These are phyloP conservation scores for Raddia guianensis DNA, from an alignment of 176 grass and related monocot genomes.

Conservation along the genomic window DNA sequence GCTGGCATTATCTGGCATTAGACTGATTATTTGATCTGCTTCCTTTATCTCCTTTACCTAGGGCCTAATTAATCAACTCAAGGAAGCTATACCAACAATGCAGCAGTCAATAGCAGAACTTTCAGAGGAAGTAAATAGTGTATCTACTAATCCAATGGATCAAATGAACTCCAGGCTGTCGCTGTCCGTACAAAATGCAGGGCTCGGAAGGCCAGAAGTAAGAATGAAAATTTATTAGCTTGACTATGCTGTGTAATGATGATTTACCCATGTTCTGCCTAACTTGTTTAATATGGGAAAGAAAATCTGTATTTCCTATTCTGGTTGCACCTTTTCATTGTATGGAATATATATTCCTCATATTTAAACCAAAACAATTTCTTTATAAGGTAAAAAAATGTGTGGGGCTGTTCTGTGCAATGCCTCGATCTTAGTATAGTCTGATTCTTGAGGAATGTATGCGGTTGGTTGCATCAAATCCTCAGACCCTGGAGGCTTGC, in stretches of 20 bases:
- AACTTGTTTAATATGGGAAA: neutral
- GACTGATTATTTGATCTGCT: conserved; percentile 39
- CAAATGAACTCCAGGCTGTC: conserved; percentile 57
- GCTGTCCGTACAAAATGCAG: conserved; percentile 41
- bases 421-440: neutral
- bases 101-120: conserved; percentile 90
- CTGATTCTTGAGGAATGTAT: neutral
- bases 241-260: conserved; percentile 33
- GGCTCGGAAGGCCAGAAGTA: conserved; percentile 63
- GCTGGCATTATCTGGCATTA: conserved; percentile 13
- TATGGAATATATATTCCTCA: neutral
- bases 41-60: conserved; percentile 43
- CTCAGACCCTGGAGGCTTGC: neutral
- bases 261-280: conserved; percentile 28
- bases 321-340: neutral
- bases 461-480: neutral
- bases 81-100: conserved; percentile 94
- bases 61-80: conserved; percentile 98
- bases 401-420: neutral
- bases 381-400: neutral
- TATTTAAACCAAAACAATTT: conserved; percentile 12
- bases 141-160: conserved; percentile 58
- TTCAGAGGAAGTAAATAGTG: conserved; percentile 77
- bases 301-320: neutral
- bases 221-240: conserved; percentile 28